These are phyloP conservation scores for Luvunga scandens DNA, from an alignment of 345 rosid genomes.

Conservation along the genomic window DNA sequence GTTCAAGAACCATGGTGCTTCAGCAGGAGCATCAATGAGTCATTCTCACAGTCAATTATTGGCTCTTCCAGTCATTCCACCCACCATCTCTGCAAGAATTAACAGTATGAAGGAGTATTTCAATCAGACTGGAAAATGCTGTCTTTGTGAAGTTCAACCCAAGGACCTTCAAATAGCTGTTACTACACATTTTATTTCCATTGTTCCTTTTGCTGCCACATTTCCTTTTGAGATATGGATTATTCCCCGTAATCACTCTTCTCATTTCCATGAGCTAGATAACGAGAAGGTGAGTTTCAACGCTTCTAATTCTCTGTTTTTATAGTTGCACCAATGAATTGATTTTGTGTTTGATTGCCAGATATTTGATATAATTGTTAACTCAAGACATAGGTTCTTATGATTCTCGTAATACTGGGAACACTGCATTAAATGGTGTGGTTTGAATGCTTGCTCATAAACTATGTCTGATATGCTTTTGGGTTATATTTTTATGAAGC, in stretches of 20 bases:
- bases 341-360: conserved; percentile 5
- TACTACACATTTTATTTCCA: conserved; percentile 56
- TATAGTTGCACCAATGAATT: background rate
- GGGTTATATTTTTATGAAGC: background rate
- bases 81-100: conserved; percentile 52
- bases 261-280: conserved; percentile 70
- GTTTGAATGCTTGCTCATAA: background rate
- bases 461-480: background rate
- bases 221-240: conserved; percentile 92
- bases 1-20: conserved; percentile 88
- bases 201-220: conserved; percentile 63
- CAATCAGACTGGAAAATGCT: conserved; percentile 55
- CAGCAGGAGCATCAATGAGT: conserved; percentile 95
- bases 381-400: background rate
- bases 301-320: background rate
- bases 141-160: conserved; percentile 56
- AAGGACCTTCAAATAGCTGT: conserved; percentile 57
- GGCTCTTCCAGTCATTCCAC: conserved; percentile 77
- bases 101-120: conserved; percentile 60
- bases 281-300: conserved; percentile 43
- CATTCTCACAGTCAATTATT: conserved; percentile 90
- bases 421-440: background rate
- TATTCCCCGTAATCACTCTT: conserved; percentile 57
- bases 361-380: background rate
- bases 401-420: background rate